Conservation (phyloP, 306 rosid genomes). For the Pyrus bretschneideri region DNA sequence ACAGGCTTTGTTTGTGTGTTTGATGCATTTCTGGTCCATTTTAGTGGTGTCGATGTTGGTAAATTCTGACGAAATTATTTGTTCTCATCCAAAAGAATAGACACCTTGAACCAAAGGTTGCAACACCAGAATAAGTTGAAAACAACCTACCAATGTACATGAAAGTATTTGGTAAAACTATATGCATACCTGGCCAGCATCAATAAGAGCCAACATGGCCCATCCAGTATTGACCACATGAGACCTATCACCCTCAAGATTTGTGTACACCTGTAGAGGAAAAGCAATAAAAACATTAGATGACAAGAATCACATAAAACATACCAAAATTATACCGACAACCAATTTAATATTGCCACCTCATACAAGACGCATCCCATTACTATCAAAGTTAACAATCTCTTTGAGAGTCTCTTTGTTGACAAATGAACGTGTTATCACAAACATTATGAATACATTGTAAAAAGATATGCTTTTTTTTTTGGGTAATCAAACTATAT, state of each 20-base stretch:
- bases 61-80: not conserved
- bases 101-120: not conserved
- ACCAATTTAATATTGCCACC: not conserved
- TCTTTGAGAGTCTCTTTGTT: not conserved
- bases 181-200: slow-evolving; percentile 64
- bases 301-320: no score
- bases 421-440: not conserved
- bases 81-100: not conserved
- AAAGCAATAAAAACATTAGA: no score
- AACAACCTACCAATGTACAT: not conserved
- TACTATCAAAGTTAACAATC: not conserved
- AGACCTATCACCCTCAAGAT: slow-evolving; percentile 48
- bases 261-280: slow-evolving; percentile 53
- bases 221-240: slow-evolving; percentile 78
- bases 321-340: no score
- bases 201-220: slow-evolving; percentile 74
- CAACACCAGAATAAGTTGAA: not conserved
- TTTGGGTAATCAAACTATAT: not conserved
- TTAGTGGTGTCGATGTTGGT: not conserved
- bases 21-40: not conserved
- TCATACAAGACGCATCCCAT: not conserved
- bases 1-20: not conserved
- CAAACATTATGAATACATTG: not conserved
- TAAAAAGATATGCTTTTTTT: not conserved
- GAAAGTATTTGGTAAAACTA: not conserved